Evolutionary conservation across 306 rosid genomes (phyloP), one percentile per base, ranked within the genome.

Genomic region (Glycyrrhiza uralensis): DNA sequence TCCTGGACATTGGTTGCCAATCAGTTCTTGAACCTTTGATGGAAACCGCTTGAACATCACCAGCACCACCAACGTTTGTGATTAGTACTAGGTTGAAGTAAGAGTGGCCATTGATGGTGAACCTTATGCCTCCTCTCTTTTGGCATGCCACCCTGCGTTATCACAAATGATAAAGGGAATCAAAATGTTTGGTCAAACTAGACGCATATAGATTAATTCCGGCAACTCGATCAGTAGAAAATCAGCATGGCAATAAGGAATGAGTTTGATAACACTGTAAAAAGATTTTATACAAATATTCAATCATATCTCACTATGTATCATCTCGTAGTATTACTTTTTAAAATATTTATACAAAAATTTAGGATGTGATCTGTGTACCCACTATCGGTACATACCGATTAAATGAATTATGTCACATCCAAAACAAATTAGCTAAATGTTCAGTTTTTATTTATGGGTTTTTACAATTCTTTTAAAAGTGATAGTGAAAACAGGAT

Each of bases 51-150:
- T 36, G 83, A 50, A 90, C 87, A 68, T 87, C 96, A 36, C 96
- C 96, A 2, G 85, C 84, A 41, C 93, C 93, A 3, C 93, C 96
- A 4, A 90, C 96, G 75, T 90, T 90, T 6, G 86, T 90, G 83
- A 90, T 79, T 15, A 90, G 69, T 7, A 90, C 93, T 20, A 87
- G 70, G 72, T 87, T 90, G 88, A 87, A 90, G 80, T 90, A 85
- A 0, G 89, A 82, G 32, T 87, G 89, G 3, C 93, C 91, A 67
- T 90, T 90, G 62, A 90, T 80, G 14, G 93, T 90, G 89, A 90
- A 85, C 71, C 86, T 85, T 7, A 87, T 79, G 5, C 93, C 96
- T 23, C 88, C 91, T 54, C 45, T 80, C 87, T 77, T 90, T 71
- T 45, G 33, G 66, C 96, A 90, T 6, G 89, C 72, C 2, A 85